Evolutionary conservation across 2,329 filamentous ascomycete genomes (phyloP), one percentile per base, ranked within the genome.

Genomic region (Reticulascus tulasneorum): DNA sequence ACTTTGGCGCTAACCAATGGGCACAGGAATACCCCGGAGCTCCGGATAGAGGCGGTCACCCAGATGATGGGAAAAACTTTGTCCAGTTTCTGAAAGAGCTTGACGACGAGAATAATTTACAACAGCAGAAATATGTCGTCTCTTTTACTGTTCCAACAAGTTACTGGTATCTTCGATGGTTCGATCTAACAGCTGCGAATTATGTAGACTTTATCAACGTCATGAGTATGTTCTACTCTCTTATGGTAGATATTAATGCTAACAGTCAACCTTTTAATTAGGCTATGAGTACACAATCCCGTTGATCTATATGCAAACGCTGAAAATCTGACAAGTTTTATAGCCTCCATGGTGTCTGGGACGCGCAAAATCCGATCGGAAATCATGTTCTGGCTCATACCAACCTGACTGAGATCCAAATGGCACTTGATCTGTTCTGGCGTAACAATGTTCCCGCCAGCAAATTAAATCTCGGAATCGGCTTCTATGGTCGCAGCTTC

Each of bases 361-460:
- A 69, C 39, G 10, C 30, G 1, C 16, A 45, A 0, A 55, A 58
- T 42, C 60, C 35, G 1, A 58, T 56, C 11, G 61, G 63, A 0
- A 19, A 44, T 3, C 43, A 51, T n/a, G 52, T 68, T 6, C 47
- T 54, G 4, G 50, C 50, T 0, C 68, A 73, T 40, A 68, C 69
- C 1, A 71, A 73, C 42, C 35, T 73, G 0, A 68, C 66, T 3
- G 67, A 73, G 47, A 71, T 72, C 13, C 51, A 64, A 6, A 19
- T 45, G 1, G 55, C 56, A 0, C 30, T 69, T 0, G 58, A 70
- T 4, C 60, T 74, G 0, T 48, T 75, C 5, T 74, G 71, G 67
- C 54, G 66, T 4, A 62, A 58, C 20, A 46, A 60, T 16, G 49
- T 77, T 2, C 44, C 52, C 1, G 56, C 71, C 0, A 20, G 34